Evolutionary conservation across 2,329 filamentous ascomycete species (phyloP), one percentile per base, ranked within the genome.

Genomic region (Cercospora beticola): DNA sequence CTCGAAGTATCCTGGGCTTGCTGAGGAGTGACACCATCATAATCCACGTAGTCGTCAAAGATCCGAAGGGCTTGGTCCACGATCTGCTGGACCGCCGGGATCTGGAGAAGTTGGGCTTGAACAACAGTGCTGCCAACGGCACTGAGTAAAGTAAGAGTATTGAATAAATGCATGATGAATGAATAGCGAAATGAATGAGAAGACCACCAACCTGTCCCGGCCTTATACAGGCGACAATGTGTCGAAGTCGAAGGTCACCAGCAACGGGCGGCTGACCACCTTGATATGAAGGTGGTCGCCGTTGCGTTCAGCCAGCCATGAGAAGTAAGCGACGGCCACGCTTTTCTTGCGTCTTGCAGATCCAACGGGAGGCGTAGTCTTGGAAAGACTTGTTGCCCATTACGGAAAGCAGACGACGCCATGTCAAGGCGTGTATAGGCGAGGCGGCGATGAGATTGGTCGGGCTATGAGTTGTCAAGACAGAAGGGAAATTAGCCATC

Each of bases 71-170:
- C 36, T 30, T 65, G 62, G 6, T 65, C 40, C 40, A 64, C 31
- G 16, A 57, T 40, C 61, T 57, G 36, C 62, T 56, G 56, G n/a
- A 40, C 18, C 33, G 52, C 30, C n/a, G 52, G 62, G 36, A 65
- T 65, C 23, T 59, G 56, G 40, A 67, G 68, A 43, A 69, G 56
- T 56, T 71, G 69, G 28, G 65, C 67, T n/a, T 68, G 64, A 30
- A 62, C 23, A 26, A 56, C 63, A 65, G 63, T 71, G 64, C 65
- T 70, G 56, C 65, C 67, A 58, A 71, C 57, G 60, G 71, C 71
- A 65, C 59, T 63, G 43, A 69, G 54, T 12, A 72, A 67, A 23
- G 69, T 26, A 9, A 68, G 18, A 21, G 66, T 59, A 57, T 65
- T 64, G 36, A 69, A 64, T 57, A 68, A 65, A 65, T 69, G 62